A percentile compares a stretch with the other conserved stretches of the same genome.
Conservation (phyloP, 1,139 yeast genomes). For the Kodamaea arcana region DNA sequence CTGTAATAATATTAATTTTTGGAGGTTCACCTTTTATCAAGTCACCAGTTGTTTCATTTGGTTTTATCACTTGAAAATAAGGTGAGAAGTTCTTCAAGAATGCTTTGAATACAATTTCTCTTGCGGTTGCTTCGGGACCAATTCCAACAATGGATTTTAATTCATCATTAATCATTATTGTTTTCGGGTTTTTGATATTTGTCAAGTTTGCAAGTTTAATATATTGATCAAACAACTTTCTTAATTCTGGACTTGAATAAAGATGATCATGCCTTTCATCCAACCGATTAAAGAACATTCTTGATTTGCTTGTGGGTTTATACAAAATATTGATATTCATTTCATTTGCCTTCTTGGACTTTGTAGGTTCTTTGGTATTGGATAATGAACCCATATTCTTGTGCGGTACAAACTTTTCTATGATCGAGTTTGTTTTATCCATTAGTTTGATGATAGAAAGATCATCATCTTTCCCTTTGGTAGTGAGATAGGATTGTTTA, state of each 20-base stretch:
- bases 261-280: slow-evolving; percentile 31
- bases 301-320: slow-evolving; percentile 52
- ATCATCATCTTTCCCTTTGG: slow-evolving; percentile 79
- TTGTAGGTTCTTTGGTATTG: slow-evolving; percentile 15
- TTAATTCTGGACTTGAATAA: slow-evolving; percentile 55
- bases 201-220: slow-evolving; percentile 50
- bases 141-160: slow-evolving; percentile 24
- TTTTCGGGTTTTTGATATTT: slow-evolving; percentile 40
- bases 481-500: slow-evolving; percentile 57
- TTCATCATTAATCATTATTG: slow-evolving; percentile 51
- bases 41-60: slow-evolving; percentile 36
- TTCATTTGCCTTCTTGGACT: slow-evolving; percentile 22
- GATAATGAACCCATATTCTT: slow-evolving; percentile 31
- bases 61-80: slow-evolving; percentile 52
- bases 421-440: slow-evolving; percentile 42
- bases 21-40: slow-evolving; percentile 67
- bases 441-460: slow-evolving; percentile 51
- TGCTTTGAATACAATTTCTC: slow-evolving; percentile 52
- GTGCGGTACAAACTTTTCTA: slow-evolving; percentile 64
- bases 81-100: slow-evolving; percentile 54
- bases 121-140: slow-evolving; percentile 24
- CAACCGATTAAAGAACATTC: slow-evolving; percentile 47
- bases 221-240: slow-evolving; percentile 50
- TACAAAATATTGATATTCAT: slow-evolving; percentile 40
- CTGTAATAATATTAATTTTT: slow-evolving; percentile 61